A percentile compares a stretch with the other conserved stretches of the same genome.
Evolutionary conservation across 2,329 filamentous ascomycete species (phyloP).

Genomic region (Cladosporium sphaerospermum): DNA sequence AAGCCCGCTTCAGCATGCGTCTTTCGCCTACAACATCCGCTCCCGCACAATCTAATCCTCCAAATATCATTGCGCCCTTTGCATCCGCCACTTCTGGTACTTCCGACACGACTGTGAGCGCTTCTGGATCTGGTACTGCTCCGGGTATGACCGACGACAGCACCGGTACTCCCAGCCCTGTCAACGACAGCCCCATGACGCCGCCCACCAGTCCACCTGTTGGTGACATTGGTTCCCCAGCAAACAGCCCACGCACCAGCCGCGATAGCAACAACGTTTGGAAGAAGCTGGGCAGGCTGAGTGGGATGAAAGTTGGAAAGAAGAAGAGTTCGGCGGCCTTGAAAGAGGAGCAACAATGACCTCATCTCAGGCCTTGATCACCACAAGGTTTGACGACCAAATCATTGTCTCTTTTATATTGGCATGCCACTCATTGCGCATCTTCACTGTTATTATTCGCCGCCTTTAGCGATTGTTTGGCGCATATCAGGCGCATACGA

Average conservation of each 20-base stretch:
- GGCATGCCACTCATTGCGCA: too few species aligned
- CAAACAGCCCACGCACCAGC: constrained; percentile 7
- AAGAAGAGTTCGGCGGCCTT: constrained; percentile 30
- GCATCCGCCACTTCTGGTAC: constrained; percentile 10
- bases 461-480: too few species aligned
- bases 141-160: constrained; percentile 59
- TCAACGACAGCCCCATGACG: constrained; percentile 56
- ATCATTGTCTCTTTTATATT: not conserved
- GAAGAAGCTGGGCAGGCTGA: constrained; percentile 33
- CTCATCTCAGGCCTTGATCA: not conserved
- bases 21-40: constrained; percentile 28
- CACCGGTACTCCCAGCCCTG: constrained; percentile 50
- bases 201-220: constrained; percentile 66
- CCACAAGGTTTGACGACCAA: too few species aligned
- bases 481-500: too few species aligned
- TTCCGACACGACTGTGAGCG: constrained; percentile 10
- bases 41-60: constrained; percentile 15
- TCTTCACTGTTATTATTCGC: too few species aligned
- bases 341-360: constrained; percentile 16
- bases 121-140: constrained; percentile 36
- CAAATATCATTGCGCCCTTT: constrained; percentile 12
- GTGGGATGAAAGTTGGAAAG: constrained; percentile 27
- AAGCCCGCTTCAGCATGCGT: constrained; percentile 29
- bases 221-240: constrained; percentile 22
- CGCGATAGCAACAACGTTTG: constrained; percentile 23